phyloP scores from a whole-genome alignment of 495 filamentous ascomycete species.

The Neurospora sp. region DNA sequence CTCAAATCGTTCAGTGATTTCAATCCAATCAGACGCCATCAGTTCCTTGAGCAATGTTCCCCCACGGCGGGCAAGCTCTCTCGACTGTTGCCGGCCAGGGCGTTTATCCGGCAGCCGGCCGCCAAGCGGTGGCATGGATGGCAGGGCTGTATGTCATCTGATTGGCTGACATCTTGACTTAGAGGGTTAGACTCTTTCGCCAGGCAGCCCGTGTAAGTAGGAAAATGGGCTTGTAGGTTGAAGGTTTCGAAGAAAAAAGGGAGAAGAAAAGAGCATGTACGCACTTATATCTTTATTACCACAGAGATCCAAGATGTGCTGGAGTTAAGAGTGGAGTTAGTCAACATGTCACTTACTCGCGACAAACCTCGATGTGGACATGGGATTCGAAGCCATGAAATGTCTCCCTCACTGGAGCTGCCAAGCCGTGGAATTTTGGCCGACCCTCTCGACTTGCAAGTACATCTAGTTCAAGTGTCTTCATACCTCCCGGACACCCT shows the following conservation, averaged over 20 bases:
- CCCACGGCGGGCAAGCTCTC: neutral
- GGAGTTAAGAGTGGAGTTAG: neutral
- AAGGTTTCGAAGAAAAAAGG: neutral
- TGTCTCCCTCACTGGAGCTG: neutral
- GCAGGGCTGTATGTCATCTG: neutral
- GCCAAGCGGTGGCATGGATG: neutral
- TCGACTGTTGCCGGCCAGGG: constrained; percentile 1
- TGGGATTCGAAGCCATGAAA: neutral
- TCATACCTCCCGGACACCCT: neutral
- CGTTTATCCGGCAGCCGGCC: constrained; percentile 12
- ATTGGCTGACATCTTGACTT: constrained; percentile 3
- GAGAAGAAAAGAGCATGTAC: neutral
- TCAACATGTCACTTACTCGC: neutral
- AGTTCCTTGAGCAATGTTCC: neutral
- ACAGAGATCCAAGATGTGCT: neutral
- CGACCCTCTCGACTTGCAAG: neutral
- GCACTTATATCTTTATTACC: neutral
- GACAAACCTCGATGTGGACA: neutral
- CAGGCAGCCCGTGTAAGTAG: neutral
- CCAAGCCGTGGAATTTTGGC: neutral
- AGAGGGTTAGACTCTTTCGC: neutral
- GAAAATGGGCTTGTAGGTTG: neutral
- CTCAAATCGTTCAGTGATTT: neutral
- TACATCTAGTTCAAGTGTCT: neutral
- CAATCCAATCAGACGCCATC: neutral